Evolutionary conservation across 2,329 filamentous ascomycete genomes (phyloP).

Genomic region (Onygenales sp.): DNA sequence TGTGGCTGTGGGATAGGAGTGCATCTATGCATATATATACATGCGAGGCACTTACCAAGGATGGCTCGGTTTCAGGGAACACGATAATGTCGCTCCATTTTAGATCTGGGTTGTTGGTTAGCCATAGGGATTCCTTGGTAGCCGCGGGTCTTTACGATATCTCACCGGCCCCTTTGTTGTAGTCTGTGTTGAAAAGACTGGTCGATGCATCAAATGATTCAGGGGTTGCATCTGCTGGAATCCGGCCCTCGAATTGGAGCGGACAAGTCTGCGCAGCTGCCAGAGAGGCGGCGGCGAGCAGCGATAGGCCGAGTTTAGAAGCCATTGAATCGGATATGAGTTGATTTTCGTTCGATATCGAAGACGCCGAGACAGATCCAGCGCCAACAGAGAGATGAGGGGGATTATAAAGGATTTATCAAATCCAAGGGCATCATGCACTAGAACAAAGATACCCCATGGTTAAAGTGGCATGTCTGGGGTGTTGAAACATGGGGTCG

Average conservation of each 20-base stretch:
- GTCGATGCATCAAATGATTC: slow-evolving; percentile 33
- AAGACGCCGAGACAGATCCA: no score
- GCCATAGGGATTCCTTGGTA: not conserved
- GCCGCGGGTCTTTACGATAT: not conserved
- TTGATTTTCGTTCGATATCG: no score
- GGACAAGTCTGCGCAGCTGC: slow-evolving; percentile 24
- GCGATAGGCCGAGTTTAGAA: not conserved
- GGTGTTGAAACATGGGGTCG: no score
- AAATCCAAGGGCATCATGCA: not conserved
- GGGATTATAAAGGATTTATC: not conserved
- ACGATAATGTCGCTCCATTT: slow-evolving; percentile 43
- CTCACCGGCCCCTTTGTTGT: slow-evolving; percentile 42
- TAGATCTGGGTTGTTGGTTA: slow-evolving; percentile 26
- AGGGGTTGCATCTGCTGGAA: slow-evolving; percentile 29
- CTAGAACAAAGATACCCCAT: not conserved
- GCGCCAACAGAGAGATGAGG: no score
- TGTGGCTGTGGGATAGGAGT: not conserved
- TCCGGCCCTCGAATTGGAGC: slow-evolving; percentile 40
- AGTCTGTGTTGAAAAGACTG: slow-evolving; percentile 43
- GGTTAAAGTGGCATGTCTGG: not conserved
- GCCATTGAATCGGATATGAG: not conserved
- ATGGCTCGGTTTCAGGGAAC: slow-evolving; percentile 34
- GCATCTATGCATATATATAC: not conserved
- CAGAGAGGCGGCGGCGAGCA: not conserved
- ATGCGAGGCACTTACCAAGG: slow-evolving; percentile 27